A percentile compares a stretch with the other conserved stretches of the same genome.
Conservation (phyloP, 2,329 filamentous ascomycete species). For the Claviceps purpurea region DNA sequence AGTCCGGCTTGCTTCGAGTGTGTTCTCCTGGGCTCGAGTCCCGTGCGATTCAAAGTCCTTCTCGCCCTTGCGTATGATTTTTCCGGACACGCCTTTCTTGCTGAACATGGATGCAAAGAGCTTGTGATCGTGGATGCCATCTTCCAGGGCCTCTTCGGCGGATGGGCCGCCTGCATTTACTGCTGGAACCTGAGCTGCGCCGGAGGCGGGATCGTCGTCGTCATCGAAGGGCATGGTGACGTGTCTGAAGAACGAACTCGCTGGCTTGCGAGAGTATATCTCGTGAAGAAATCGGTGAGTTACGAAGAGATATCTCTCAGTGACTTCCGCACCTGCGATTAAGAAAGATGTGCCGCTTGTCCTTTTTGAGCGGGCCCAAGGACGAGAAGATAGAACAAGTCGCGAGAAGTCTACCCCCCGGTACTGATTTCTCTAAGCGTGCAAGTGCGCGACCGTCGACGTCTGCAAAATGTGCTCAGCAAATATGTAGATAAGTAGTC, state of each 20-base stretch:
- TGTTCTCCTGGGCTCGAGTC: slow-evolving; percentile 64
- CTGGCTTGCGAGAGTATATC: background rate
- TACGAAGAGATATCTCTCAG: background rate
- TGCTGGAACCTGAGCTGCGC: slow-evolving; percentile 8
- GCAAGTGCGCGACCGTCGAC: too few species aligned
- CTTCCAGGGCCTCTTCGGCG: slow-evolving; percentile 51
- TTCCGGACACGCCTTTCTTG: slow-evolving; percentile 37
- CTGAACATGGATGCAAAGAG: slow-evolving; percentile 45
- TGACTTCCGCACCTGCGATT: background rate
- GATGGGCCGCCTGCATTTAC: slow-evolving; percentile 16
- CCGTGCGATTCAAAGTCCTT: slow-evolving; percentile 96
- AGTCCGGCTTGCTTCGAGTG: slow-evolving; percentile 65
- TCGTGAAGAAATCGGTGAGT: too few species aligned
- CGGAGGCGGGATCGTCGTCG: slow-evolving; percentile 24
- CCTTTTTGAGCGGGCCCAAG: background rate
- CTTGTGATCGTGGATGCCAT: slow-evolving; percentile 79
- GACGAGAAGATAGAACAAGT: background rate
- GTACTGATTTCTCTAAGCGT: background rate
- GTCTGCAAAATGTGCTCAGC: too few species aligned
- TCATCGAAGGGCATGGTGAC: slow-evolving; percentile 28
- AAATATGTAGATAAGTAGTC: too few species aligned
- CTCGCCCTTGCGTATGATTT: slow-evolving; percentile 77
- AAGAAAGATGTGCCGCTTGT: background rate
- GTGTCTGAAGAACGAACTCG: background rate
- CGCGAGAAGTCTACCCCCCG: background rate